Evolutionary conservation across 306 rosid species (phyloP).

Genomic region (Rubus parviflorus): DNA sequence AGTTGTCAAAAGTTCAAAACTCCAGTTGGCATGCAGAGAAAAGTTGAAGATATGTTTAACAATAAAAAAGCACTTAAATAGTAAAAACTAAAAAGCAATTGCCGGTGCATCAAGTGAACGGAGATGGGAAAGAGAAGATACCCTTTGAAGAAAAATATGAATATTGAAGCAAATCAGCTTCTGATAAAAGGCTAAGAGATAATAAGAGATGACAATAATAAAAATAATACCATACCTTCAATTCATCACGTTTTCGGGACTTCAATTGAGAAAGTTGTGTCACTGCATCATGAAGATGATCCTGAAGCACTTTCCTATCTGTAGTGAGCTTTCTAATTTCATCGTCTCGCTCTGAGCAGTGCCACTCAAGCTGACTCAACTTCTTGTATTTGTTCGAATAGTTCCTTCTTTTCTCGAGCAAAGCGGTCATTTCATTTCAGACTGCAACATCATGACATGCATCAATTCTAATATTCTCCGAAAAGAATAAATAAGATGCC

Average conservation of each 20-base stretch:
- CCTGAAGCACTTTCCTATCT: constrained; percentile 89
- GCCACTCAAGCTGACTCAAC: constrained; percentile 98
- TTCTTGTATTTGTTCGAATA: constrained; percentile 75
- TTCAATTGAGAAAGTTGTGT: constrained; percentile 81
- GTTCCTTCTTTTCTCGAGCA: constrained; percentile 87
- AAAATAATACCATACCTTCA: constrained; percentile 56
- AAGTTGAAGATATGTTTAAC: not conserved
- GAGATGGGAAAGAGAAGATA: not conserved
- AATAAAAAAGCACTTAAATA: not conserved
- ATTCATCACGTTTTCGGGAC: constrained; percentile 91
- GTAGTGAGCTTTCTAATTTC: constrained; percentile 62
- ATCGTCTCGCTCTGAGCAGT: constrained; percentile 93
- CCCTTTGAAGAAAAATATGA: not conserved
- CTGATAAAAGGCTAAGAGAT: constrained; percentile 1
- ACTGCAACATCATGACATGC: constrained; percentile 63
- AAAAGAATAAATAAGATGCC: constrained; percentile 36
- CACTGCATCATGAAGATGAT: constrained; percentile 90
- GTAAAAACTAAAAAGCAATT: not conserved
- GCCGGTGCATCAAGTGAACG: not conserved
- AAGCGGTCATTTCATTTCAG: constrained; percentile 87
- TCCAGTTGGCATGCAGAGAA: not conserved
- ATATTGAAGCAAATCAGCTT: not conserved
- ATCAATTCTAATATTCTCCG: constrained; percentile 44
- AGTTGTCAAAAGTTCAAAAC: not conserved
- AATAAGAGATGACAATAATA: constrained; percentile 5